These are phyloP conservation scores for Neurospora africana DNA, from an alignment of 495 filamentous ascomycete species.

Conservation along the genomic window DNA sequence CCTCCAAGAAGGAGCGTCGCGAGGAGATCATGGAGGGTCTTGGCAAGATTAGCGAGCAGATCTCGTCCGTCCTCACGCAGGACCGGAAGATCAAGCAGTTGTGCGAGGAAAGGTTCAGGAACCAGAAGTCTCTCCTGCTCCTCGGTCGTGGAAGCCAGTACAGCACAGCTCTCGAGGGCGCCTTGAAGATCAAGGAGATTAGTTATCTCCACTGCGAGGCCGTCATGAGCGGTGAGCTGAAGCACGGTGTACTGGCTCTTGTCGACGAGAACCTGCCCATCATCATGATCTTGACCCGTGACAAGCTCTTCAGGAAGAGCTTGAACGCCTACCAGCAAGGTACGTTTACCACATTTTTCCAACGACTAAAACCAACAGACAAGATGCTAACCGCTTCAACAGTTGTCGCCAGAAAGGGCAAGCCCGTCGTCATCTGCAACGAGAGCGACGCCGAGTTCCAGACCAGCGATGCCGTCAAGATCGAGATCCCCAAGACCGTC, in stretches of 20 bases:
- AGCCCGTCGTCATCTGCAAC: constrained; percentile 98
- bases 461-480: constrained; percentile 79
- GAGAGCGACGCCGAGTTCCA: constrained; percentile 80
- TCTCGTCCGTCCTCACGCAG: constrained; percentile 78
- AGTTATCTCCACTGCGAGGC: constrained; percentile 99
- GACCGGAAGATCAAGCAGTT: constrained; percentile 90
- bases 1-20: constrained; percentile 83
- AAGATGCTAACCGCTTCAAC: constrained; percentile 8
- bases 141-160: constrained; percentile 92
- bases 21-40: constrained; percentile 97
- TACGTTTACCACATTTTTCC: constrained; percentile 29
- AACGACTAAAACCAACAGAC: neutral
- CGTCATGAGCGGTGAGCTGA: constrained; percentile 98
- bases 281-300: constrained; percentile 97
- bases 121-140: constrained; percentile 92
- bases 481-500: constrained; percentile 91
- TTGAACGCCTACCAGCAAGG: constrained; percentile 98
- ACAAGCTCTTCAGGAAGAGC: constrained; percentile 92
- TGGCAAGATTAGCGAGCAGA: constrained; percentile 74
- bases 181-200: constrained; percentile 99
- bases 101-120: constrained; percentile 81
- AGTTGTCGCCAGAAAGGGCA: constrained; percentile 89
- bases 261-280: constrained; percentile 98
- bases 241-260: constrained; percentile 93
- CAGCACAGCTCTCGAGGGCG: constrained; percentile 94